Conservation (phyloP, 106 monocot genomes). For the Phalaenopsis equestris region DNA sequence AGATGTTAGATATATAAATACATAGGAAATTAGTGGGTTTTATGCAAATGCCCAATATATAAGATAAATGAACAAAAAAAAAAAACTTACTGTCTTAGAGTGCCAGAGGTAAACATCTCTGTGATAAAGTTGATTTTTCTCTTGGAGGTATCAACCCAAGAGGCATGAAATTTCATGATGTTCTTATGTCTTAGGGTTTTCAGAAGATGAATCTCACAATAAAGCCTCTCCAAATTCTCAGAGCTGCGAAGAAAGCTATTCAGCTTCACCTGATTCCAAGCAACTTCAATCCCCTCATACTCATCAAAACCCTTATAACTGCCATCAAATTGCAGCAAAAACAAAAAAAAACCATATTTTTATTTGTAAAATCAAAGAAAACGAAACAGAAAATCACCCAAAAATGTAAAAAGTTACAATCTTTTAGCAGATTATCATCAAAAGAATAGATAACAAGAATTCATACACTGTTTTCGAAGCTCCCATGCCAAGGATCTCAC, state of each 20-base stretch:
- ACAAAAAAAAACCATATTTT: neutral
- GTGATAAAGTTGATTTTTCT: constrained; percentile 39
- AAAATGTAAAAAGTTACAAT: neutral
- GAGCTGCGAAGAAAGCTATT: constrained; percentile 18
- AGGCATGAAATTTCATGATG: constrained; percentile 37
- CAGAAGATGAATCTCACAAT: constrained; percentile 36
- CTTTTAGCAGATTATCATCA: neutral
- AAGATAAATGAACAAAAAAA: neutral
- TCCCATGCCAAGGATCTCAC: constrained; percentile 66
- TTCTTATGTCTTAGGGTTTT: constrained; percentile 40
- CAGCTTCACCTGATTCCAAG: constrained; percentile 46
- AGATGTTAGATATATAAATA: too few species aligned
- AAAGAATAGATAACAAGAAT: neutral
- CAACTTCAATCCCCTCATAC: constrained; percentile 42
- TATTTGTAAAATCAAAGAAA: neutral
- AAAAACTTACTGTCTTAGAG: constrained; percentile 25
- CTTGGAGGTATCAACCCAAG: constrained; percentile 32
- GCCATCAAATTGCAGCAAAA: constrained; percentile 1
- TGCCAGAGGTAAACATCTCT: constrained; percentile 50
- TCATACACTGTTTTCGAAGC: constrained; percentile 70
- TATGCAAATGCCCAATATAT: too few species aligned
- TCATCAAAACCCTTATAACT: constrained; percentile 46
- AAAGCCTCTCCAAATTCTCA: constrained; percentile 29
- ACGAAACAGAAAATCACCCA: neutral
- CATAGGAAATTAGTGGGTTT: too few species aligned